Percentiles rank a stretch among this genome's conserved stretches.
Conservation (phyloP, 768 basidiomycete species). For the Tricholoma saponaceum region DNA sequence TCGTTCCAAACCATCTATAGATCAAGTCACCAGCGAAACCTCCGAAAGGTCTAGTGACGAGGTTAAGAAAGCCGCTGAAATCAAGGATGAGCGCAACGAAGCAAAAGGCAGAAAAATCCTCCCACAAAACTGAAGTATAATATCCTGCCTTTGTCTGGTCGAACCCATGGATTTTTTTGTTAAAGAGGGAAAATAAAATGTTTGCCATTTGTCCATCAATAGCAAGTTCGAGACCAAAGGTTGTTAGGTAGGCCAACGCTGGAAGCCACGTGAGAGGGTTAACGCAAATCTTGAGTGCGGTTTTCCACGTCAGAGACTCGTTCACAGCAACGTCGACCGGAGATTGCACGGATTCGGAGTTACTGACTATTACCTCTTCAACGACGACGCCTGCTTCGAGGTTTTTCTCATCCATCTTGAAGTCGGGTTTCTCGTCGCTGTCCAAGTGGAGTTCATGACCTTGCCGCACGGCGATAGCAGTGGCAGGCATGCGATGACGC, state of each 20-base stretch:
- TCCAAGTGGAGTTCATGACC: constrained; percentile 3
- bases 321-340: constrained; percentile 42
- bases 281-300: constrained; percentile 27
- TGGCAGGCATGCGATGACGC: constrained; percentile 34
- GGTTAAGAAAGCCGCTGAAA: constrained; percentile 45
- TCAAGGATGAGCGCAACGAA: constrained; percentile 5
- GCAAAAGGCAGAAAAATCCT: background rate
- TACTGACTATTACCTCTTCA: no score
- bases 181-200: constrained; percentile 37
- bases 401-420: background rate
- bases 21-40: constrained; percentile 44
- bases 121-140: constrained; percentile 28
- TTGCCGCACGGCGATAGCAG: constrained; percentile 14
- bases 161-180: constrained; percentile 29
- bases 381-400: background rate
- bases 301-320: constrained; percentile 34
- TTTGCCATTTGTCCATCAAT: constrained; percentile 51
- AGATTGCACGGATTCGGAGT: constrained; percentile 16
- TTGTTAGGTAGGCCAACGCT: constrained; percentile 46
- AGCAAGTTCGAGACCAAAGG: constrained; percentile 56
- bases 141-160: constrained; percentile 52
- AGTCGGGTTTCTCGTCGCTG: background rate
- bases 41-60: constrained; percentile 45
- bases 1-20: constrained; percentile 38
- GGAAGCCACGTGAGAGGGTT: constrained; percentile 54